phyloP scores from a whole-genome alignment of 2,329 filamentous ascomycete species.

The Simplicillium sp. region DNA sequence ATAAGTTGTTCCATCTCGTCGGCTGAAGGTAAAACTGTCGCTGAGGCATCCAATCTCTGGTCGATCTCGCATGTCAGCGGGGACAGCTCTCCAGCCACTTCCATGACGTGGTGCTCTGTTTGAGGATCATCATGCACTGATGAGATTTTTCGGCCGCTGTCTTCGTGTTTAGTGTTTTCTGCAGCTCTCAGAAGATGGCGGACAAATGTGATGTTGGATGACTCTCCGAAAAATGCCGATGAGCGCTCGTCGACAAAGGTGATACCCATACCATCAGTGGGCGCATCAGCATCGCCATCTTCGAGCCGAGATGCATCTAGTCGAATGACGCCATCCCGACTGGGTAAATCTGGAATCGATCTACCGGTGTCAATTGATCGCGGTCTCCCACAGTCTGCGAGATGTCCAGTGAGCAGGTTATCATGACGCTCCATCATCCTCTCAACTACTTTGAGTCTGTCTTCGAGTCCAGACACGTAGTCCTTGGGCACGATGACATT shows the following conservation, averaged over 20 bases:
- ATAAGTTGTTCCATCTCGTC: constrained; percentile 11
- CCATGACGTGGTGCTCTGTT: not conserved
- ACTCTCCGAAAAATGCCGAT: constrained; percentile 13
- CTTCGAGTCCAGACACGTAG: constrained; percentile 9
- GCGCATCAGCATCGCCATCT: constrained; percentile 7
- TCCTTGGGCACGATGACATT: constrained; percentile 8
- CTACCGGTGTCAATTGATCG: too few relatives aligned
- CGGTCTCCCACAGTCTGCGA: constrained; percentile 1
- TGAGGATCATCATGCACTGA: not conserved
- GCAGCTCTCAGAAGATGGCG: constrained; percentile 11
- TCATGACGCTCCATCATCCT: constrained; percentile 9
- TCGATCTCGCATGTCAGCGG: constrained; percentile 3
- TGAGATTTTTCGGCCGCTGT: constrained; percentile 1
- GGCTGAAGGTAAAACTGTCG: constrained; percentile 9
- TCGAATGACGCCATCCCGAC: constrained; percentile 1
- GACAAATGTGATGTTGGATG: constrained; percentile 15
- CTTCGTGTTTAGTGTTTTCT: constrained; percentile 1
- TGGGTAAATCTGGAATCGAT: not conserved
- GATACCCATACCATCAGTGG: constrained; percentile 14
- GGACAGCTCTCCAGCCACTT: constrained; percentile 1
- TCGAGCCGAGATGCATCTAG: constrained; percentile 6
- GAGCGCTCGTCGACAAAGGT: constrained; percentile 11
- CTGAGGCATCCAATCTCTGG: not conserved
- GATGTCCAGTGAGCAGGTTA: constrained; percentile 1
- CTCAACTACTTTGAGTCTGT: constrained; percentile 11